Evolutionary conservation across 2,329 filamentous ascomycete species (phyloP).

Genomic region (Alternaria angustiovoidea): DNA sequence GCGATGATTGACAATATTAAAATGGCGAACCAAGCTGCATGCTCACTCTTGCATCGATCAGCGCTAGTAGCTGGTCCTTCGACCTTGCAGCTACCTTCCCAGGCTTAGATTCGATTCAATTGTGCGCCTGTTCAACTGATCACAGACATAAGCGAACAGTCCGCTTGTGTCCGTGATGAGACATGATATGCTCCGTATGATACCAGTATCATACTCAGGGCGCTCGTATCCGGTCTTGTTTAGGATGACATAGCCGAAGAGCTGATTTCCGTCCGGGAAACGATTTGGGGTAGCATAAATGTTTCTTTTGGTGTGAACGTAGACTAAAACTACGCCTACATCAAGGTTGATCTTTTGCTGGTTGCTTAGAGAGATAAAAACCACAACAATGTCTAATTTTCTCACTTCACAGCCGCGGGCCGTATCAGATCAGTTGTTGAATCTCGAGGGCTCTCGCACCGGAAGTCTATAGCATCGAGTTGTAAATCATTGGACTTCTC

Average conservation of each 20-base stretch:
- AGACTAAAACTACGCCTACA: background rate
- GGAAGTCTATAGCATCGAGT: background rate
- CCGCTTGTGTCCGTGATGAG: background rate
- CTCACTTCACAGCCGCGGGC: background rate
- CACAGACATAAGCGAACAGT: background rate
- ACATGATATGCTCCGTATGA: background rate
- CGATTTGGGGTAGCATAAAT: background rate
- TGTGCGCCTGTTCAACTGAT: background rate
- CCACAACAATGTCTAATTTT: background rate
- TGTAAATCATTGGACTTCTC: background rate
- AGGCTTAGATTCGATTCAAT: background rate
- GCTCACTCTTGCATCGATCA: background rate
- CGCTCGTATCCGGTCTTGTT: background rate
- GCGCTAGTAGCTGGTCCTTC: background rate
- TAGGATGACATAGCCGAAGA: background rate
- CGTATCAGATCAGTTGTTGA: conserved; percentile 1
- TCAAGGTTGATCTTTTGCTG: background rate
- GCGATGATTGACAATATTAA: background rate
- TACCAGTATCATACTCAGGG: background rate
- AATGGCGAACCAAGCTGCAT: background rate
- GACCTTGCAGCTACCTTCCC: background rate
- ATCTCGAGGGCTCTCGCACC: background rate
- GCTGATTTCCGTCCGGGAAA: background rate
- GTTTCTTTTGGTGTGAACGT: background rate
- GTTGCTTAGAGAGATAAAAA: background rate